These are phyloP conservation scores for Endoconidiophora laricicola DNA, from an alignment of 2,329 filamentous ascomycete species.

Conservation along the genomic window DNA sequence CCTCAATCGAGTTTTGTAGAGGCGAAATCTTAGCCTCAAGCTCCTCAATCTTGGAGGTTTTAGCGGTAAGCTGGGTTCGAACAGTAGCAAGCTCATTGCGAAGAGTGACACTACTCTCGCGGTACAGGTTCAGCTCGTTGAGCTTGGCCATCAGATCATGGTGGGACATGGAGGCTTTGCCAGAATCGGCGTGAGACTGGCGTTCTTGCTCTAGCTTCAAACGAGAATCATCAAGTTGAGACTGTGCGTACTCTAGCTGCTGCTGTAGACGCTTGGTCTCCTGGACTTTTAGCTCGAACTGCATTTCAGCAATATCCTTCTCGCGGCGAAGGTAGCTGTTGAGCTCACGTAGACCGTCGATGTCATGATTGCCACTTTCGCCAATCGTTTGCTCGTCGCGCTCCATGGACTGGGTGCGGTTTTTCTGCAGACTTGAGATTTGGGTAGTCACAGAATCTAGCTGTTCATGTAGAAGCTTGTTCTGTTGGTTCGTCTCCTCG, in stretches of 20 bases:
- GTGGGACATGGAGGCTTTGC: constrained; percentile 59
- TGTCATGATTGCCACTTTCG: constrained; percentile 29
- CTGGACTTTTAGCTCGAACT: constrained; percentile 75
- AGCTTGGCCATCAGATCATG: constrained; percentile 88
- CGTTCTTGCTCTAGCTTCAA: constrained; percentile 86
- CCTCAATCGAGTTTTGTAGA: constrained; percentile 60
- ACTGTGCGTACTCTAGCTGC: constrained; percentile 72
- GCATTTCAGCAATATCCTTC: constrained; percentile 96
- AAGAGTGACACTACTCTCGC: constrained; percentile 83
- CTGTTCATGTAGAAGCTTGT: constrained; percentile 77
- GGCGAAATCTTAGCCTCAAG: constrained; percentile 64
- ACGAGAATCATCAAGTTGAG: constrained; percentile 74
- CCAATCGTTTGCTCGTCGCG: constrained; percentile 19
- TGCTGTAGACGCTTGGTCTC: constrained; percentile 80
- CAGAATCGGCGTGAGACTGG: constrained; percentile 54
- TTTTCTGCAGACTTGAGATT: constrained; percentile 64
- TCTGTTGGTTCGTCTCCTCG: constrained; percentile 75
- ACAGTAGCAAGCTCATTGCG: constrained; percentile 72
- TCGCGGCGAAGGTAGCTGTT: constrained; percentile 84
- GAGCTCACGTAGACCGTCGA: constrained; percentile 72
- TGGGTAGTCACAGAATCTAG: constrained; percentile 70
- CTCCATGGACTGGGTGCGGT: constrained; percentile 36
- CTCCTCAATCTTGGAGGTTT: constrained; percentile 56
- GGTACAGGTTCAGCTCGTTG: constrained; percentile 87
- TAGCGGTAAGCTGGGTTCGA: constrained; percentile 59